A percentile compares a stretch with the other conserved stretches of the same genome.
These are phyloP conservation scores for Grosmannia clavigera DNA, from an alignment of 2,329 filamentous ascomycete genomes.

Conservation along the genomic window DNA sequence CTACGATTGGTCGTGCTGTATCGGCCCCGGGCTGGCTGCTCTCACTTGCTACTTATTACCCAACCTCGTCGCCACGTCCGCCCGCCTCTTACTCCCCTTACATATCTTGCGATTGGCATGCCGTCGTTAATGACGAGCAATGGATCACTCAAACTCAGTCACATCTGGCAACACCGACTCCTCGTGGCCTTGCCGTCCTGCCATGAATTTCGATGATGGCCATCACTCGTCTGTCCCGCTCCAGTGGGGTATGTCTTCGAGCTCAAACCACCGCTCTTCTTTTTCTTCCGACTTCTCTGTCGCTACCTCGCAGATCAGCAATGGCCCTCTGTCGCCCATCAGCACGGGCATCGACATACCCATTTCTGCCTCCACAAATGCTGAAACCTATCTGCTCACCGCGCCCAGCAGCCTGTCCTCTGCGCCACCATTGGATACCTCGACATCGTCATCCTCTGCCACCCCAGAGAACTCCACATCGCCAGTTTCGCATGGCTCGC, in stretches of 20 bases:
- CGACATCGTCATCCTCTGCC: slow-evolving; percentile 27
- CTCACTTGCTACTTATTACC: not conserved
- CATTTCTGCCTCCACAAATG: slow-evolving; percentile 8
- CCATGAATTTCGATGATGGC: slow-evolving; percentile 29
- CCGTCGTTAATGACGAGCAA: slow-evolving; percentile 30
- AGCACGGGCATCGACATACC: slow-evolving; percentile 35
- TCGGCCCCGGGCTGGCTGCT: not conserved
- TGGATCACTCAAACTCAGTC: slow-evolving; percentile 32
- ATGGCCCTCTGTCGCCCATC: slow-evolving; percentile 40
- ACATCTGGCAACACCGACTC: slow-evolving; percentile 29
- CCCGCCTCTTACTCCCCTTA: not conserved
- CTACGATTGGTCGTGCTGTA: not conserved
- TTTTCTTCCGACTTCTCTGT: slow-evolving; percentile 20
- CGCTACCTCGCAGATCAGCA: slow-evolving; percentile 17
- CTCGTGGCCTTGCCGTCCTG: slow-evolving; percentile 33
- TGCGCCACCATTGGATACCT: slow-evolving; percentile 5
- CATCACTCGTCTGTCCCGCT: slow-evolving; percentile 18
- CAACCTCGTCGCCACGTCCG: slow-evolving; percentile 4
- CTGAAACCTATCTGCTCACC: slow-evolving; percentile 15
- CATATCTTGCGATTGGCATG: slow-evolving; percentile 20
- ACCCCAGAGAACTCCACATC: slow-evolving; percentile 32
- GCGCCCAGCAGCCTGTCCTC: slow-evolving; percentile 8
- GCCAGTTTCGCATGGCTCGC: slow-evolving; percentile 33
- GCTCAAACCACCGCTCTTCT: slow-evolving; percentile 16
- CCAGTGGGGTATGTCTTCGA: not conserved